Evolutionary conservation across 495 filamentous ascomycete genomes (phyloP), one percentile per base, ranked within the genome.

Genomic region (Acidiella bohemica): DNA sequence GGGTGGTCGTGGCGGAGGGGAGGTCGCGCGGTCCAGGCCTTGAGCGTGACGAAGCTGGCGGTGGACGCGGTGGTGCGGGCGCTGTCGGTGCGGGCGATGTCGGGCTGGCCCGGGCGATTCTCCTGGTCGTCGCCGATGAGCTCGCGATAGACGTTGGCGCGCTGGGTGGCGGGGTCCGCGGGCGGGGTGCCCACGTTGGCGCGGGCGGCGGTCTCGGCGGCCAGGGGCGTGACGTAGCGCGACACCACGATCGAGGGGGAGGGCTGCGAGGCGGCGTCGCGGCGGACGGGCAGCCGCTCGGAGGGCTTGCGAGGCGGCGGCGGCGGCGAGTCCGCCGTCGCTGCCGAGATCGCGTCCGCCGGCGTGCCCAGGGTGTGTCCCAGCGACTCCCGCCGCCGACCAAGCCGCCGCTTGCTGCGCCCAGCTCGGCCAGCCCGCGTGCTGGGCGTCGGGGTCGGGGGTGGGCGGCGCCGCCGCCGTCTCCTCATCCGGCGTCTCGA

Each of bases 181-280:
- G 25, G 32, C 14, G 32, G 45, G n/a, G 16, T 16, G n/a, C 33
- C 13, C 11, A 22, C 21, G 18, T 42, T 48, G 3, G 45, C 45
- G 4, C 32, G 32, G 3, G 45, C 32, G 17, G 32, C 32, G 18
- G 32, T 37, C 16, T 42, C 45, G 14, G 25, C 29, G 14, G 17
- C 31, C 2, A 32, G 24, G 5, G 49, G 49, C 2, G 49, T 53
- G 25, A 53, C 39, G 27, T 48, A 53, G 8, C 49, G 39, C 16
- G 44, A 49, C 3, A 53, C 35, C 4, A 44, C 35, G 14, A 53
- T 49, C 12, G 45, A 34, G 11, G 49, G 49, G 0, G 44, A 37
- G 2, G 11, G 10, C n/a, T 26, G 25, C 11, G n/a, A 5, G 28
- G 13, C 5, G 23, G 22, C 26, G 33, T 38, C 0, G 24, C 17